These are phyloP conservation scores for Globisporangium canariense DNA, from an alignment of 352 stramenopile genomes.

Conservation along the genomic window DNA sequence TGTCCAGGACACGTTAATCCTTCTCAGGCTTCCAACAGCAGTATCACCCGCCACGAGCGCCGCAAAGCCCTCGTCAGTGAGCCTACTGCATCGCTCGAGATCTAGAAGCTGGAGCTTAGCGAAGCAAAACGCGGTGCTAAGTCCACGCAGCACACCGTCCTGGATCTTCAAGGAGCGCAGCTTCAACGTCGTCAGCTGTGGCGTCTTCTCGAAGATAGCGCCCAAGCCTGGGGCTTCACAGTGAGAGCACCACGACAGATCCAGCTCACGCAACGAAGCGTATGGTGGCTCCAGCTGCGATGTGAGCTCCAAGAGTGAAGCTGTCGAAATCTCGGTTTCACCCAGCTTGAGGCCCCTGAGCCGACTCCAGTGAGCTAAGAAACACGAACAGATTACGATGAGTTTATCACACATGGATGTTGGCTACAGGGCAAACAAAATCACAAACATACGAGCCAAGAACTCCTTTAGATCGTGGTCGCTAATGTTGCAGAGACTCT, in stretches of 20 bases:
- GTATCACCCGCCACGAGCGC: constrained; percentile 1
- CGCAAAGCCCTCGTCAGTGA: constrained; percentile 18
- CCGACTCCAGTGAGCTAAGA: constrained; percentile 11
- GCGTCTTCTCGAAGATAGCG: constrained; percentile 11
- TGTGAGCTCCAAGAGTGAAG: constrained; percentile 8
- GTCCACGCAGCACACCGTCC: constrained; percentile 8
- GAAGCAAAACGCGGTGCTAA: constrained; percentile 3
- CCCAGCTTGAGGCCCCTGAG: constrained; percentile 11
- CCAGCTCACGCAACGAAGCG: constrained; percentile 7
- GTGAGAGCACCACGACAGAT: constrained; percentile 25
- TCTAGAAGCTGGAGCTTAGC: constrained; percentile 15
- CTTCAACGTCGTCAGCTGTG: constrained; percentile 12
- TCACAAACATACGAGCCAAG: constrained; percentile 4
- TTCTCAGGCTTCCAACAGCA: constrained; percentile 9
- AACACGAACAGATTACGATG: not conserved
- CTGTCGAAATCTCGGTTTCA: constrained; percentile 18
- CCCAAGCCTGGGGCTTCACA: constrained; percentile 12
- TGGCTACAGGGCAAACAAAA: not conserved
- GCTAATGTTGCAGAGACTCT: constrained; percentile 12
- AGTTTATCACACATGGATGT: not conserved
- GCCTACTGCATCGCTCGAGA: constrained; percentile 21
- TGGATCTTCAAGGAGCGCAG: constrained; percentile 21
- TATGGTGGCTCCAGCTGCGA: not conserved
- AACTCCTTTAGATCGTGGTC: constrained; percentile 6
- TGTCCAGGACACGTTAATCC: constrained; percentile 25